Base-by-base conservation (phyloP, 2,329 filamentous ascomycete genomes). In the Didymosphaeria variabile region DNA sequence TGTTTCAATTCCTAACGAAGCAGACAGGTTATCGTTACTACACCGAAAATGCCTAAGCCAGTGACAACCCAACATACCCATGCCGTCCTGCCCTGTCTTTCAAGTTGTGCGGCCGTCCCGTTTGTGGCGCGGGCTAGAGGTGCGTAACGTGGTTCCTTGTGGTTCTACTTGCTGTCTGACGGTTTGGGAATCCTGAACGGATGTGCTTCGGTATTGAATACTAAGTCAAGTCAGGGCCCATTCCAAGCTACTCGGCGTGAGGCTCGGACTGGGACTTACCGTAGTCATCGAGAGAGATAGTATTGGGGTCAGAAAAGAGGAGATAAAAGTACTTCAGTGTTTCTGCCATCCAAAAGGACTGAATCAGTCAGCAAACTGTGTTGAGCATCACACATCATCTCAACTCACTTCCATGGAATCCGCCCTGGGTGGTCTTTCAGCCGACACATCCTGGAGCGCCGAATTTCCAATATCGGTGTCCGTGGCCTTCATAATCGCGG, bases 271-370 rank as follows among this genome's bases (percentile, higher is more conserved):
- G 8, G 8, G 44, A 44, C 45, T 34, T 57, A 57, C 55, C 53
- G 73, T 55, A 55, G 55, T 83, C 79, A 63, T 84, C 82, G 61
- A 83, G 65, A 64, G 77, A 81, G 47, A 83, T 73, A 10, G 78
- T 46, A 45, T 75, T 68, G 7, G 79, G 78, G 49, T 82, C 78
- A 57, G 78, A 80, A 66, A 83, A 83, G 8, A 80, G 70, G 17
- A 83, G 71, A 62, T 82, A 83, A 61, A 83, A 83, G 62, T 83
- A 84, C 66, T 84, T 84, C 51, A 84, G 68, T 55, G 82, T 84
- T 68, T 83, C 81, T 0, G 80, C 81, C 77, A 82, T 75, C 81
- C 81, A 84, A 68, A 83, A 83, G 59, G 77, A 81, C 76, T 78
- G 61, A 44, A 19, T 29, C 9, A 40, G 45, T 74, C 59, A 72